phyloP scores from a whole-genome alignment of 2,329 filamentous ascomycete genomes.

The Ophiostoma tasmaniense region DNA sequence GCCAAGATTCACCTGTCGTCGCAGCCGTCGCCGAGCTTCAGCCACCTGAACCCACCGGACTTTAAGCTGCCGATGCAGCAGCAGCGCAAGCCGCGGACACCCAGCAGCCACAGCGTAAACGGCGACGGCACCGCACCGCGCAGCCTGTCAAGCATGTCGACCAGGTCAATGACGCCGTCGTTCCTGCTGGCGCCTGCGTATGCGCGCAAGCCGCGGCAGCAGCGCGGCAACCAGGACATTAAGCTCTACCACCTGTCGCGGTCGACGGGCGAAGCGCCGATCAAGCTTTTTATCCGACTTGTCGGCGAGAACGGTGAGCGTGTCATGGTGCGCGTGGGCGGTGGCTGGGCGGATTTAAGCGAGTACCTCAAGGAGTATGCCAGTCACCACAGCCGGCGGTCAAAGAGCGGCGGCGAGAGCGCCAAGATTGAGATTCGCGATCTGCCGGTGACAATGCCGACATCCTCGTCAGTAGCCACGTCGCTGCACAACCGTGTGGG shows the following conservation, averaged over 20 bases:
- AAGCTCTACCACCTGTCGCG: conserved; percentile 87
- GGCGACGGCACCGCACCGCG: conserved; percentile 22
- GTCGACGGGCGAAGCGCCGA: conserved; percentile 73
- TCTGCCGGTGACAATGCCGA: conserved; percentile 30
- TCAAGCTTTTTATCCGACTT: conserved; percentile 88
- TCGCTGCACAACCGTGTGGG: conserved; percentile 22
- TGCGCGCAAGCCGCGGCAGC: conserved; percentile 39
- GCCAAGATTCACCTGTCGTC: conserved; percentile 67
- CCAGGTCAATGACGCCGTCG: conserved; percentile 54
- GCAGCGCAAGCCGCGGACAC: conserved; percentile 6
- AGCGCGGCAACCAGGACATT: conserved; percentile 59
- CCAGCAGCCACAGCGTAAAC: neutral
- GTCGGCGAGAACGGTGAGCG: conserved; percentile 85
- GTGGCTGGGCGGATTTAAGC: conserved; percentile 94
- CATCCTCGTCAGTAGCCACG: conserved; percentile 14
- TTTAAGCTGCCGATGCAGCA: conserved; percentile 37
- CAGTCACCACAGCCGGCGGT: conserved; percentile 75
- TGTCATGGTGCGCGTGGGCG: conserved; percentile 95
- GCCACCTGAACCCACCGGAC: conserved; percentile 52
- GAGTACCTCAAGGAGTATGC: conserved; percentile 94
- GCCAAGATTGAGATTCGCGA: conserved; percentile 51
- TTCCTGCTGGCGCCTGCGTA: conserved; percentile 60
- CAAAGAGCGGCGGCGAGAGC: conserved; percentile 37
- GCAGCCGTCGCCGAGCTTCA: conserved; percentile 38
- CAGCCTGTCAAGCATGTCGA: conserved; percentile 43